Conservation (phyloP, 2,329 filamentous ascomycete genomes). For the Aspergillus sp. region DNA sequence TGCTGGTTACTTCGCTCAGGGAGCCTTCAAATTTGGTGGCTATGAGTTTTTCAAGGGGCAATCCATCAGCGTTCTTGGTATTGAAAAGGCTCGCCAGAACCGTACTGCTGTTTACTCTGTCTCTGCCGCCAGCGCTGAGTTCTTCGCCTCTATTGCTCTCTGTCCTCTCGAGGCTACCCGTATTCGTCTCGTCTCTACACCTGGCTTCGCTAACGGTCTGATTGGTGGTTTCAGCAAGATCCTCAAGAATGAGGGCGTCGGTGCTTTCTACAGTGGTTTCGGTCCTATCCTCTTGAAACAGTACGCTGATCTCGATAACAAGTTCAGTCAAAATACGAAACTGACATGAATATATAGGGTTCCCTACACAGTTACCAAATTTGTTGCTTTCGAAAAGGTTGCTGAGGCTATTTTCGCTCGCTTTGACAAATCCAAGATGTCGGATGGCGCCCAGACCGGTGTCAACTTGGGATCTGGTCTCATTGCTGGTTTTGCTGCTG, state of each 20-base stretch:
- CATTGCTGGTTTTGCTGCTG: constrained; percentile 72
- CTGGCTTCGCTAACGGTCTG: constrained; percentile 69
- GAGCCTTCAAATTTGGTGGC: constrained; percentile 79
- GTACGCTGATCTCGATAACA: constrained; percentile 33
- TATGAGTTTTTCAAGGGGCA: constrained; percentile 91
- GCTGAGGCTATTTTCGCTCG: constrained; percentile 58
- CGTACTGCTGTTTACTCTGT: constrained; percentile 67
- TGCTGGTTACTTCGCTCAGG: constrained; percentile 81
- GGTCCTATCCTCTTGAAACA: constrained; percentile 74
- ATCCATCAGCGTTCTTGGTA: constrained; percentile 65
- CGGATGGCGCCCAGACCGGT: constrained; percentile 58
- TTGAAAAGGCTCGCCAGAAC: constrained; percentile 64
- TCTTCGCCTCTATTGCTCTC: constrained; percentile 55
- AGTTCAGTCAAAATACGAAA: too few relatives aligned
- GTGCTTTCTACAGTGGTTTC: constrained; percentile 79
- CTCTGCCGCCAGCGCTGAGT: constrained; percentile 48
- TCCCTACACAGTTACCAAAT: constrained; percentile 83
- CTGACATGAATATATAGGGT: constrained; percentile 44
- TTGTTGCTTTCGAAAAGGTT: constrained; percentile 80
- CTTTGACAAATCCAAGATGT: constrained; percentile 61
- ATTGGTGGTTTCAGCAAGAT: constrained; percentile 71
- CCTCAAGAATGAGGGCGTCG: constrained; percentile 64
- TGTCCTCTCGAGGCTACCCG: constrained; percentile 82
- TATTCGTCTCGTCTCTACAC: constrained; percentile 79
- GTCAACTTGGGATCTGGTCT: constrained; percentile 75